Base-by-base conservation (phyloP, 192 early-diverging fungal genomes). In the Piromyces finnis region DNA sequence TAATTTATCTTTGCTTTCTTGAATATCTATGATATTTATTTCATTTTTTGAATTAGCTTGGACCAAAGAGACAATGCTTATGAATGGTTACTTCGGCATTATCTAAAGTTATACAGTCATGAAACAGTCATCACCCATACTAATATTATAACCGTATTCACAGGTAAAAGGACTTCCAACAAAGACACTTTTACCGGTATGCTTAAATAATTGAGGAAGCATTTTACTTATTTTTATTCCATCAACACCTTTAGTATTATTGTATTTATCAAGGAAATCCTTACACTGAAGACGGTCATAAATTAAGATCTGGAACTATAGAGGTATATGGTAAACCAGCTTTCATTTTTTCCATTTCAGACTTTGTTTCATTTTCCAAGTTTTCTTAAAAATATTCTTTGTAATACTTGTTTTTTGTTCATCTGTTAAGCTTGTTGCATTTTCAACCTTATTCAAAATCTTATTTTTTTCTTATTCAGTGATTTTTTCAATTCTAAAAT, bases 91-190 rank as follows among this genome's bases (percentile, higher is more conserved):
- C 90, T 28, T 85, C 82, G 17, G 87, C 87, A 79, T 89, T 87
- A 82, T 98, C 96, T 12, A 97, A 85, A 78, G 97, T 88, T 0
- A 86, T 84, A 80, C 92, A 89, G 82, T 91, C 89, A 51, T 51
- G 18, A 51, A 51, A 51, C 41, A 51, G 22, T 51, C 18, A 22
- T 17, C 15, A 17, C 41, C 41, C 41, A 51, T 51, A 51, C 18
- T 17, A 51, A 51, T 51, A 22, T 51, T 51, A 18, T 51, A 51
- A 51, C 41, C 41, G 6, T 22, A 51, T 51, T 51, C 41, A 51
- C 41, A 51, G 22, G 0, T 0, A 7, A 51, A 51, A 22, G 41
- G 41, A 22, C 1, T 17, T 51, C 22, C 41, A 51, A 51, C 14
- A 51, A 51, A 51, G 18, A 51, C 41, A 51, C 22, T 22, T 1